Evolutionary conservation across 805 yeast genomes (phyloP), one percentile per base, ranked within the genome.

Genomic region (Kodamaea laetipori): DNA sequence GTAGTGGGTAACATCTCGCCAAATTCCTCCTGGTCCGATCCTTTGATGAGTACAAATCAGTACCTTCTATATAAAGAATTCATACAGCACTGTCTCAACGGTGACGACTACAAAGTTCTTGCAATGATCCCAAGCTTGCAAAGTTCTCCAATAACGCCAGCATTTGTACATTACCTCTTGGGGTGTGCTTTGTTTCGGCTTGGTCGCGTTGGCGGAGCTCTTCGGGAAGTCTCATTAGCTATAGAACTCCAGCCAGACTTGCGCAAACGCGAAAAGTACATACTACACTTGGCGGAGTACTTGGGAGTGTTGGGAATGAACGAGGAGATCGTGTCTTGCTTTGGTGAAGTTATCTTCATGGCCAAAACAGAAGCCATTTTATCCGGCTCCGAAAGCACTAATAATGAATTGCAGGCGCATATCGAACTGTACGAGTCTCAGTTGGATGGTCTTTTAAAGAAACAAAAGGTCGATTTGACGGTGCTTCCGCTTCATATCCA

Each of bases 191-290:
- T 63, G 27, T 53, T 60, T 37, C 39, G 47, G 6, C 34, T 62
- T 10, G 67, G 69, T 1, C 41, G 67, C 13, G 27, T 46, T 12
- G 52, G 48, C 12, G 54, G 56, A 6, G 64, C 56, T 1, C 42
- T 61, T 10, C 41, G 69, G 17, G 60, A 60, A 37, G 38, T 60
- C 11, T 55, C 66, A 1, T 19, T 63, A 7, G 52, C 60, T 2
- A 54, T 61, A 10, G 69, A 63, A 36, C 34, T 48, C 17, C 61
- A 58, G 36, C 23, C 40, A 17, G 49, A 46, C 30, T 33, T 39
- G 4, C 24, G 35, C 12, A 51, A 50, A 13, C 46, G 56, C 34
- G 54, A 52, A 19, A 35, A 50, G 33, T 43, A 50, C 27, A 43
- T 55, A 3, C 30, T 32, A 7, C 49, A 53, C 16, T 43, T 61